Percentiles rank a stretch among this genome's conserved stretches.
Evolutionary conservation across 805 yeast genomes (phyloP).

Genomic region (Ogataea glucozyma): DNA sequence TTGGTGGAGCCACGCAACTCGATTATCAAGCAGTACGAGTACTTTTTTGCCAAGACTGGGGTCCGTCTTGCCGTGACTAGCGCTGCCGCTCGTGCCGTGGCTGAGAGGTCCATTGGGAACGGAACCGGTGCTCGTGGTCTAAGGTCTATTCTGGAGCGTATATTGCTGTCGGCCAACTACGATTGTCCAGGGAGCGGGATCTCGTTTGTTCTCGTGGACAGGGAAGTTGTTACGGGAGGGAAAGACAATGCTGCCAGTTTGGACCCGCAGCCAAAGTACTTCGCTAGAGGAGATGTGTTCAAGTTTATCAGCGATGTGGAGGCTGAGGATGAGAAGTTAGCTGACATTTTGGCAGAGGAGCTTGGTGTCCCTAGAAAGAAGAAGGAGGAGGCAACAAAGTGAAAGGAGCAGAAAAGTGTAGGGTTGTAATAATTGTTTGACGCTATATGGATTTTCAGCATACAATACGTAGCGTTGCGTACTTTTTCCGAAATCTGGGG

Average conservation of each 20-base stretch:
- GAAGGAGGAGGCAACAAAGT: background rate
- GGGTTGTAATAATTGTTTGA: background rate
- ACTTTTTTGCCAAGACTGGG: conserved; percentile 53
- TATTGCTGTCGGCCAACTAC: conserved; percentile 52
- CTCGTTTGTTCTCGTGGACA: conserved; percentile 49
- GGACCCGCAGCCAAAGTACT: conserved; percentile 45
- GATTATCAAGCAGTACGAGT: conserved; percentile 51
- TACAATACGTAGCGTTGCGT: too few relatives aligned
- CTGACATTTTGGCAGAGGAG: conserved; percentile 36
- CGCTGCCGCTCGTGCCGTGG: conserved; percentile 49
- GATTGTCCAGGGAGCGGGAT: conserved; percentile 62
- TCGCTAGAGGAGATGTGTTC: conserved; percentile 44
- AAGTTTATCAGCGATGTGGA: conserved; percentile 42
- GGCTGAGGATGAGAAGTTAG: conserved; percentile 43
- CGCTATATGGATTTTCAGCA: too few relatives aligned
- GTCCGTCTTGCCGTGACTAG: conserved; percentile 50
- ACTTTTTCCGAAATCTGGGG: conserved; percentile 7
- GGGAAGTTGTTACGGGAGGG: conserved; percentile 44
- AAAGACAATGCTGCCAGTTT: too few relatives aligned
- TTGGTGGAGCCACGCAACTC: conserved; percentile 59
- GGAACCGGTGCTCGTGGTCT: conserved; percentile 66
- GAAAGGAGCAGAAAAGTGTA: background rate
- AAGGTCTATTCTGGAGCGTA: conserved; percentile 53
- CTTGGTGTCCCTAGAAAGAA: conserved; percentile 6
- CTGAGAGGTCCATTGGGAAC: conserved; percentile 48